Conservation (phyloP, 1,284 basidiomycete genomes). For the Trichosporon sp. region DNA sequence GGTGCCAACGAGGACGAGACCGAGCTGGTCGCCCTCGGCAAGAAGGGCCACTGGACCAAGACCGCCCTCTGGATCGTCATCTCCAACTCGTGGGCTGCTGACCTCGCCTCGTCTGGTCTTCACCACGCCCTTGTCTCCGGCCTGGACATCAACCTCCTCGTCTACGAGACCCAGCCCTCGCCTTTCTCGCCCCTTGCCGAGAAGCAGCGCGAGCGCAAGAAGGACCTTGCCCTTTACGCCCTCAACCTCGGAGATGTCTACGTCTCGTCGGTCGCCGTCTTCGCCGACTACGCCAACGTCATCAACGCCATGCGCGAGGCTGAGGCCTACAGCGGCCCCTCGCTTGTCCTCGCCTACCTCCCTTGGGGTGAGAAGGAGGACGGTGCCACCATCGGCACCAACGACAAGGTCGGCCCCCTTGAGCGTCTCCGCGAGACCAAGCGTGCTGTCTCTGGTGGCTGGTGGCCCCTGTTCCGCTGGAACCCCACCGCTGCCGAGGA, state of each 20-base stretch:
- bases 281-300: constrained; percentile 91
- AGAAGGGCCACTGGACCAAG: constrained; percentile 60
- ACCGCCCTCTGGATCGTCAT: constrained; percentile 91
- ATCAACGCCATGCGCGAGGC: constrained; percentile 89
- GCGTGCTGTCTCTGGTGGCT: constrained; percentile 89
- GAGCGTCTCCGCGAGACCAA: constrained; percentile 95
- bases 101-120: constrained; percentile 90
- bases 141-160: constrained; percentile 88
- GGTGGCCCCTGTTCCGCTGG: constrained; percentile 99
- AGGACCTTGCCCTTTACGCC: constrained; percentile 91
- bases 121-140: constrained; percentile 90
- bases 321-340: constrained; percentile 82
- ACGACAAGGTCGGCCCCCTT: constrained; percentile 64
- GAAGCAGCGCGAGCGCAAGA: constrained; percentile 59
- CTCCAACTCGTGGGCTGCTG: constrained; percentile 95
- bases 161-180: constrained; percentile 85
- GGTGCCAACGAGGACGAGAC: constrained; percentile 45
- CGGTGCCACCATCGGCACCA: constrained; percentile 62
- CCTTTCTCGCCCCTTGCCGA: constrained; percentile 56
- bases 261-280: constrained; percentile 91
- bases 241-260: constrained; percentile 98
- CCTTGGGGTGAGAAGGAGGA: constrained; percentile 62
- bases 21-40: constrained; percentile 55
- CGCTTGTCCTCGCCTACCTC: constrained; percentile 88
- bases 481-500: constrained; percentile 82